Base-by-base conservation (phyloP, 495 filamentous ascomycete genomes). In the Ascodesmis nigricans region DNA sequence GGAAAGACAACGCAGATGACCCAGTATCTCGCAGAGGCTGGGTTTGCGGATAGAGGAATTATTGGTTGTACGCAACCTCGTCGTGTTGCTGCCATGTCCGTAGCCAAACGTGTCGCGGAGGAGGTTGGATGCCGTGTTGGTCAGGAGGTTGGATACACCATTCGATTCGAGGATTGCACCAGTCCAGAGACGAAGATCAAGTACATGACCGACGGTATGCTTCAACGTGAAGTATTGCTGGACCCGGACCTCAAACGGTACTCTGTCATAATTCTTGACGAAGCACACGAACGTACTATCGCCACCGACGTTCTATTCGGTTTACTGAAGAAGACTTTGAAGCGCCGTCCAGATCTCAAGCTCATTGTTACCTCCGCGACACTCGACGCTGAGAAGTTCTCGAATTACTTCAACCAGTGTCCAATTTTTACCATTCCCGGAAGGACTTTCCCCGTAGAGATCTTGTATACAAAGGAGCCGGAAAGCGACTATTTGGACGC, bases 151-250 rank as follows among this genome's bases (percentile, higher is more conserved):
- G 87, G 87, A 27, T 99, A 95, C 47, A 92, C 81, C 0, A 92
- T 99, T 51, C 75, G 87, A 51, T 99, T 99, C 52, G 87, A 99
- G 49, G 90, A 99, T 48, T 76, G 71, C 48, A 92, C 87, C 0
- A 77, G 72, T 42, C 73, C 81, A 1, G 71, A 78, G 9, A 97
- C 87, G 8, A 74, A 72, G 52, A 93, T 99, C 60, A 95, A 95
- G 58, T 99, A 95, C 57, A 93, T 95, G 83, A 99, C 87, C 8
- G 87, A 99, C 42, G 87, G 87, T 55, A 99, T 95, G 76, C 67
- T 99, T 46, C 73, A 95, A 57, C 61, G 87, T 57, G 90, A 99
- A 55, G 79, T 93, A 39, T 60, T 99, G 10, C 60, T 93, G 19
- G 90, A 95, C 49, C 78, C 82, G 0, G 69, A 83, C 46, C 56